phyloP scores from a whole-genome alignment of 768 basidiomycete species.

The Neoboletus subvelutipes region DNA sequence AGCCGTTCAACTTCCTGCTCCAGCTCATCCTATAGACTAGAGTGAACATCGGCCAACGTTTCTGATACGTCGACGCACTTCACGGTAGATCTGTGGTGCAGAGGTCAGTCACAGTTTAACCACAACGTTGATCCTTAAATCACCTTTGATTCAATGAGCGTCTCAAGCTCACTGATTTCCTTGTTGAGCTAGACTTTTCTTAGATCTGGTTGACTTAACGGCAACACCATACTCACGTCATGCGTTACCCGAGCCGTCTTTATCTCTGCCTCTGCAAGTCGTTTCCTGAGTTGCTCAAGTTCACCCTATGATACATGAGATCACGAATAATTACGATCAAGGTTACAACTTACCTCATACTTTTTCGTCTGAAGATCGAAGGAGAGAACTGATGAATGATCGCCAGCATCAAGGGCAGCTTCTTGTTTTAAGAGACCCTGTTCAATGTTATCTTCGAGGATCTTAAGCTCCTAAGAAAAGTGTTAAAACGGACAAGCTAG shows the following conservation, averaged over 20 bases:
- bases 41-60: conserved; percentile 11
- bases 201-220: background rate
- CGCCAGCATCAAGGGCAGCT: conserved; percentile 33
- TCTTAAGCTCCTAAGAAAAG: conserved; percentile 60
- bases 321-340: background rate
- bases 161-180: conserved; percentile 90
- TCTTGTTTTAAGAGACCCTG: conserved; percentile 55
- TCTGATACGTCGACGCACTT: conserved; percentile 42
- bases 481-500: background rate
- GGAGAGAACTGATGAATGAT: conserved; percentile 12
- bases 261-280: conserved; percentile 67
- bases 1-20: conserved; percentile 79
- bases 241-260: conserved; percentile 69
- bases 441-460: conserved; percentile 75
- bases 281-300: conserved; percentile 68
- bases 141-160: conserved; percentile 92
- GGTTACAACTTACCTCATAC: conserved; percentile 48
- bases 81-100: conserved; percentile 70
- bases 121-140: conserved; percentile 1
- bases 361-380: conserved; percentile 45
- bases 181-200: conserved; percentile 65
- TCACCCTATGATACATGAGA: conserved; percentile 45
- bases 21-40: conserved; percentile 65
- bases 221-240: conserved; percentile 48
- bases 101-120: conserved; percentile 4